These are phyloP conservation scores for Trichoderma endophyticum DNA, from an alignment of 2,329 filamentous ascomycete species.

Conservation along the genomic window DNA sequence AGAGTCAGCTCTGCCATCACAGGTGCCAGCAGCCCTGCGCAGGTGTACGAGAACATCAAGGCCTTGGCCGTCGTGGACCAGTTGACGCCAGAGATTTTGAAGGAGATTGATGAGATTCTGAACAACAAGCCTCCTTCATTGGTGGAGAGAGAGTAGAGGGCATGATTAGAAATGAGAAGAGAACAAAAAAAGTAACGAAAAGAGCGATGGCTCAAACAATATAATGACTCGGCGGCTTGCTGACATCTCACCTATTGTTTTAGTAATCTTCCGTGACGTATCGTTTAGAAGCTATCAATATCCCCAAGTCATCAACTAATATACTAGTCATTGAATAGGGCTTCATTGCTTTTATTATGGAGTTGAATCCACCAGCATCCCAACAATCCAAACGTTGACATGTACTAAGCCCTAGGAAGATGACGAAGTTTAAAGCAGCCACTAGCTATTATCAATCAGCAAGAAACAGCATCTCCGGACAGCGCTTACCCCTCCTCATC, in stretches of 20 bases:
- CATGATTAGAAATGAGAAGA: neutral
- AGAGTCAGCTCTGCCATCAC: constrained; percentile 61
- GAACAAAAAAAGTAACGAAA: neutral
- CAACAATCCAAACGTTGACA: neutral
- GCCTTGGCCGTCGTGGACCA: constrained; percentile 52
- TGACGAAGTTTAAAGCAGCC: constrained; percentile 5
- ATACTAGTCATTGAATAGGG: neutral
- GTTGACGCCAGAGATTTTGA: constrained; percentile 57
- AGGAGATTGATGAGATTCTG: constrained; percentile 57
- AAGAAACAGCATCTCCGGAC: constrained; percentile 6
- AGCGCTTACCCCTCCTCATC: neutral
- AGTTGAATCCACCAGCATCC: neutral
- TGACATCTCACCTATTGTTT: neutral
- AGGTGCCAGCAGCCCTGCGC: constrained; percentile 55
- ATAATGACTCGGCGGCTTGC: neutral
- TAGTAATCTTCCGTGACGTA: neutral
- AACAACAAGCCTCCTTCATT: constrained; percentile 55
- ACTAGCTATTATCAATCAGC: neutral
- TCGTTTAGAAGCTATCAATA: neutral
- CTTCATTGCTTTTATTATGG: neutral
- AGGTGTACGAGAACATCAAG: constrained; percentile 58
- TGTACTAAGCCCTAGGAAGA: constrained; percentile 8
- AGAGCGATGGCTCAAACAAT: neutral
- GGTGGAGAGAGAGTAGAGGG: constrained; percentile 32
- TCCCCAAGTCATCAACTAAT: neutral